Evolutionary conservation across 2,329 filamentous ascomycete species (phyloP).

Genomic region (Scorias spongiosa): DNA sequence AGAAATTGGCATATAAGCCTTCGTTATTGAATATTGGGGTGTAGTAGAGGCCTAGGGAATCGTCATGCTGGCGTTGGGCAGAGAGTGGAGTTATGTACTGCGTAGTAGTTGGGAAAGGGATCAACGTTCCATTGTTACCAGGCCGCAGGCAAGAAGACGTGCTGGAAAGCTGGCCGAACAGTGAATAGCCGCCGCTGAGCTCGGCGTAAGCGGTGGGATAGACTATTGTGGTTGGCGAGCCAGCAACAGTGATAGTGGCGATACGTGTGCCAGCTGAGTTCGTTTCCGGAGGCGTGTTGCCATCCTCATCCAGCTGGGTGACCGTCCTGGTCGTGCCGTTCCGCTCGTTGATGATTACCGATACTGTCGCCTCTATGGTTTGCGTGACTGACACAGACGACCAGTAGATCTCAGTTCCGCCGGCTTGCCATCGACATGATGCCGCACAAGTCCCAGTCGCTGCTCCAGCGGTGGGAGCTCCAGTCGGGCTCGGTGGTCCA

Average conservation of each 20-base stretch:
- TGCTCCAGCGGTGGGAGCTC: too few relatives aligned
- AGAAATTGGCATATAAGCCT: not conserved
- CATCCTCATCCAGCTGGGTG: not conserved
- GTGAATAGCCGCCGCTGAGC: not conserved
- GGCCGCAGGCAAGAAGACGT: not conserved
- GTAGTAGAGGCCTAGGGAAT: not conserved
- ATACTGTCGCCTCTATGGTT: not conserved
- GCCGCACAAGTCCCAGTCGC: not conserved
- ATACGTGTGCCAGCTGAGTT: not conserved
- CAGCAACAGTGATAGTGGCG: not conserved
- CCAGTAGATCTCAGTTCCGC: not conserved
- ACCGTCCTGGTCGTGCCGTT: not conserved
- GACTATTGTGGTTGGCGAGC: not conserved
- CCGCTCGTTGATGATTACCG: not conserved
- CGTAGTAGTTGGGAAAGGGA: not conserved
- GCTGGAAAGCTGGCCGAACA: not conserved
- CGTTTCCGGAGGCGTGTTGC: not conserved
- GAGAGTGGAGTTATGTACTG: not conserved
- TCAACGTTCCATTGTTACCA: not conserved
- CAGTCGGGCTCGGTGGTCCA: too few relatives aligned
- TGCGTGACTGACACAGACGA: not conserved
- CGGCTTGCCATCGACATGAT: not conserved
- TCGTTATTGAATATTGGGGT: not conserved
- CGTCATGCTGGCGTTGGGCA: not conserved
- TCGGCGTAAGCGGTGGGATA: not conserved